phyloP scores from a whole-genome alignment of 1,284 basidiomycete species.

The Cutaneotrichosporon mucoides region DNA sequence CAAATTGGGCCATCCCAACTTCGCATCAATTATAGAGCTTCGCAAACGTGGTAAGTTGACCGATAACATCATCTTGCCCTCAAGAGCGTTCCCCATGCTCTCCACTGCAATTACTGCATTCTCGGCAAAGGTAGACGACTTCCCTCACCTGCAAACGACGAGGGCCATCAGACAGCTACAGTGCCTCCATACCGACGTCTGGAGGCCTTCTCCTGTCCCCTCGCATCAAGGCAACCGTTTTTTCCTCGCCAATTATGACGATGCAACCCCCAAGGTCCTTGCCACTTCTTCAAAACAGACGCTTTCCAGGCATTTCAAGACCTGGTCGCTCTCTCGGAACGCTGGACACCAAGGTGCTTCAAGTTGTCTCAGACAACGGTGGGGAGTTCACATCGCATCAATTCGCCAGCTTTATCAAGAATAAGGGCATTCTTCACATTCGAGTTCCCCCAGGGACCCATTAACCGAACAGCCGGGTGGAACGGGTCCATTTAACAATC shows the following conservation, averaged over 20 bases:
- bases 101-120: neutral
- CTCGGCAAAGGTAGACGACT: neutral
- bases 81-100: neutral
- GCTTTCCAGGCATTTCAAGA: neutral
- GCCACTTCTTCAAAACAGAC: no score
- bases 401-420: neutral
- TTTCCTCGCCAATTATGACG: no score
- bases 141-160: neutral
- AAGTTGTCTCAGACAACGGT: neutral
- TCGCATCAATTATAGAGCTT: neutral
- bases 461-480: neutral
- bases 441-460: neutral
- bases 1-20: neutral
- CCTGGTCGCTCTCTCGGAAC: neutral
- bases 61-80: neutral
- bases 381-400: neutral
- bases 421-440: neutral
- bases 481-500: neutral
- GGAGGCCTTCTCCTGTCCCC: neutral
- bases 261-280: no score
- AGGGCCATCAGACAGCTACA: neutral
- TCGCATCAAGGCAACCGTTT: no score
- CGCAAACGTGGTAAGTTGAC: no score
- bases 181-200: neutral
- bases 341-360: neutral